Evolutionary conservation across 176 grass and related monocot species (phyloP), one percentile per base, ranked within the genome.

Genomic region (Echinochloa phyllopogon): DNA sequence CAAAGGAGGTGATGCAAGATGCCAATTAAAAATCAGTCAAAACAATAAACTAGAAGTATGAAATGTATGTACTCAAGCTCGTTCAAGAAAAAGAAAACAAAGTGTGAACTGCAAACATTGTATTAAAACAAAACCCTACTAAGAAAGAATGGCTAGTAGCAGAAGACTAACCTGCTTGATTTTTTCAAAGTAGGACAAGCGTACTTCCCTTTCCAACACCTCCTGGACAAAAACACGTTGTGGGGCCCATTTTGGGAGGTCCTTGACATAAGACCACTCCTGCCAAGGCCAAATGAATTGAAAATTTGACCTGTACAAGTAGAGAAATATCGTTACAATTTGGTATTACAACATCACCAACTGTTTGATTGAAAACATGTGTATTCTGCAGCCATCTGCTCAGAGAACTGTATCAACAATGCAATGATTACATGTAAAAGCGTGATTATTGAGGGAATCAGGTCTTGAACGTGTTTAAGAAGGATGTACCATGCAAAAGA

Each of bases 241-340:
- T 13, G 89, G 91, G 62, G 93, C 93, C 93, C 96, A 96, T 83
- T 78, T 99, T 68, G 96, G 96, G 70, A 99, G 93, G 82, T 90
- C 96, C 79, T 91, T 96, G 48, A 99, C 93, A 79, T 95, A 89
- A 80, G 85, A 92, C 96, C 96, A 98, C 37, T 98, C 91, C 84
- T 95, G 87, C 96, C 96, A 98, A 47, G 93, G 93, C 96, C 96
- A 98, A 86, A 98, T 94, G 74, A 87, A 94, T 73, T 98, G 96
- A 92, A 93, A 95, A 84, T 98, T 95, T 69, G 96, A 98, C 77
- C 93, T 98, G 82, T 75, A 38, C 5, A 48, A 42, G 50, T 37
- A 88, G 53, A 84, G 74, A 42, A 76, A 42, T 51, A 90, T 83
- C n/a, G 36, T 75, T 73, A 83, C 0, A 53, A 38, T 92, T 82